Evolutionary conservation across 805 yeast genomes (phyloP), one percentile per base, ranked within the genome.

Genomic region (Saccharomycopsis oosterbeekiorum): DNA sequence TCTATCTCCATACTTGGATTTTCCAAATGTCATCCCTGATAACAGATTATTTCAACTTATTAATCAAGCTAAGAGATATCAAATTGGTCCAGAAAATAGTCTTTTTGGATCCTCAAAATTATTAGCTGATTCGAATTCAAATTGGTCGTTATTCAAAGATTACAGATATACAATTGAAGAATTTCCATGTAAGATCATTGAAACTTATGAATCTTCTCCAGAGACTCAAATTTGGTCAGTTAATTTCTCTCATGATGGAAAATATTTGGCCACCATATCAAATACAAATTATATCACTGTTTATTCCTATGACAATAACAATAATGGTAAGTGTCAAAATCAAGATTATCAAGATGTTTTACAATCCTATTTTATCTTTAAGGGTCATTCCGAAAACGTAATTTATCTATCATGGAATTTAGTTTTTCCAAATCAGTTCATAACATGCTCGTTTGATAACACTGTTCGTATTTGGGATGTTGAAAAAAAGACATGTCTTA

Each of bases 221-320:
- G 17, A 72, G 0, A 83, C 85, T 68, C 96, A 92, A 70, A 93
- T 89, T 12, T 92, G 97, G 97, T 86, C 78, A 69, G 78, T 87
- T 14, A 81, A 81, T 61, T 91, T 89, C 69, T 86, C 94, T 5
- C 88, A 90, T 55, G 80, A 81, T 72, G 97, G 97, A 2, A 79
- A 78, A 64, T 84, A 76, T 65, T 74, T 92, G 47, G 96, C 89
- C n/a, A 81, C 92, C 0, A 87, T 92, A 0, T 84, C 94, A 8
- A 79, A 83, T 15, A 47, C 53, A 47, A 47, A 47, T 47, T 24
- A 47, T 21, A 47, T 47, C 14, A 47, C 34, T 21, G 53, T 47
- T 10, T 47, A 47, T 47, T 12, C 19, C 21, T 47, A 47, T 15
- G 21, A 47, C 21, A 47, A 47, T 24, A 21, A 21, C 26, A 47